Evolutionary conservation across 495 filamentous ascomycete genomes (phyloP), one percentile per base, ranked within the genome.

Genomic region (Bombardia bombarda): DNA sequence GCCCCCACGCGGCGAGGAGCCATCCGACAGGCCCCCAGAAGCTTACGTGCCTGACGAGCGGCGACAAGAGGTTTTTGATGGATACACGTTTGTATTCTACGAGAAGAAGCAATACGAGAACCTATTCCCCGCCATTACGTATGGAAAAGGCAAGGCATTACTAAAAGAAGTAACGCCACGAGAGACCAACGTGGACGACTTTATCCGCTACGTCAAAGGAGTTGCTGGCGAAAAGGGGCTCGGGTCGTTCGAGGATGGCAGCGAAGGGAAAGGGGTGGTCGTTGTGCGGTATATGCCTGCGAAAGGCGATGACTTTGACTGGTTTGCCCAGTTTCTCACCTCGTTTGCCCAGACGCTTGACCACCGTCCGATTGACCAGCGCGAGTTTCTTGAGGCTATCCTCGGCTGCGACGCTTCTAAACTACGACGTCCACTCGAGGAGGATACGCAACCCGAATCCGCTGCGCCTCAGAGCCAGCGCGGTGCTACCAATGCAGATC

Each of bases 301-400:
- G 13, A 79, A 82, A 45, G 76, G 76, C 6, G 57, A 68, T 3
- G 68, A 74, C 38, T 71, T 75, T 39, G 72, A 80, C 3, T 95
- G 88, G 88, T 83, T 72, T 13, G 72, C 72, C 33, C 65, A 83
- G 17, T 75, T 94, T 49, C 68, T 77, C 43, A 77, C 73, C 19
- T 62, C 79, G 3, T 75, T 90, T 32, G 83, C 87, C 5, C 51
- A 79, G 21, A 69, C 71, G 33, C 75, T 90, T 13, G 84, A 87
- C 43, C 87, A 90, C 52, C 78, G 86, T 3, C 78, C 90, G 17
- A 81, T 96, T 36, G 82, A 90, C 42, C 92, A 96, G 59, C 87
- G 82, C 37, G 90, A 95, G 49, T 95, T 98, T 47, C 71, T 98
- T 7, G 88, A 95, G 63, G 86, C 86, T 3, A 95, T 98, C 36